Evolutionary conservation across 768 basidiomycete species (phyloP).

Genomic region (Boletus fagicola): DNA sequence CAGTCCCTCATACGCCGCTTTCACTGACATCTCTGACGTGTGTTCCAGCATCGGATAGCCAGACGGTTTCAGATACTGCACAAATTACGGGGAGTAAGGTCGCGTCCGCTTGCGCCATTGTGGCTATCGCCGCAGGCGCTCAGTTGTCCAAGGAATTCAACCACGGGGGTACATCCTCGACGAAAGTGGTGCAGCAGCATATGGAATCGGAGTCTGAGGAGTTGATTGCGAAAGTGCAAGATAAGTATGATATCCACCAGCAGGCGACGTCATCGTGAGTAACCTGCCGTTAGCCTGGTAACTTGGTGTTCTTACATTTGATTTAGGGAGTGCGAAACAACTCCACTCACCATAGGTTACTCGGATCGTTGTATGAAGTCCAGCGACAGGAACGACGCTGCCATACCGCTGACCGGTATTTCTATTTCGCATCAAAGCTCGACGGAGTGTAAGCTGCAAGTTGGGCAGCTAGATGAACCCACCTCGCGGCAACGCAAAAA

Average conservation of each 20-base stretch:
- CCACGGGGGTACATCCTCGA: neutral
- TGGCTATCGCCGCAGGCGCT: neutral
- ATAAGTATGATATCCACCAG: neutral
- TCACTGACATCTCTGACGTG: neutral
- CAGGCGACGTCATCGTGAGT: constrained; percentile 7
- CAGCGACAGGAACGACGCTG: neutral
- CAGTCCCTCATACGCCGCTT: neutral
- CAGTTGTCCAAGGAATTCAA: neutral
- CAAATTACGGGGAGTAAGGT: neutral
- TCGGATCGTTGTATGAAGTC: neutral
- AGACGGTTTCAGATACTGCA: neutral
- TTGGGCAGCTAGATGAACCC: neutral
- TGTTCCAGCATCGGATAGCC: neutral
- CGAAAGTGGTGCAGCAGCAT: neutral
- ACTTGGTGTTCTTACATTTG: neutral
- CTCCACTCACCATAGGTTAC: too few relatives aligned
- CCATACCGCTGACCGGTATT: neutral
- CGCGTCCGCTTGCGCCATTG: neutral
- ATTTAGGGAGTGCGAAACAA: neutral
- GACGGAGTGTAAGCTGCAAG: neutral
- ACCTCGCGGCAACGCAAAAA: neutral
- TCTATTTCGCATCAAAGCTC: neutral
- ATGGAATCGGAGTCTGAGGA: neutral
- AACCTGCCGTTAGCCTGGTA: neutral
- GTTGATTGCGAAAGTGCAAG: neutral